A percentile compares a stretch with the other conserved stretches of the same genome.
phyloP scores from a whole-genome alignment of 1,284 basidiomycete species.

The Peniophora sp. region DNA sequence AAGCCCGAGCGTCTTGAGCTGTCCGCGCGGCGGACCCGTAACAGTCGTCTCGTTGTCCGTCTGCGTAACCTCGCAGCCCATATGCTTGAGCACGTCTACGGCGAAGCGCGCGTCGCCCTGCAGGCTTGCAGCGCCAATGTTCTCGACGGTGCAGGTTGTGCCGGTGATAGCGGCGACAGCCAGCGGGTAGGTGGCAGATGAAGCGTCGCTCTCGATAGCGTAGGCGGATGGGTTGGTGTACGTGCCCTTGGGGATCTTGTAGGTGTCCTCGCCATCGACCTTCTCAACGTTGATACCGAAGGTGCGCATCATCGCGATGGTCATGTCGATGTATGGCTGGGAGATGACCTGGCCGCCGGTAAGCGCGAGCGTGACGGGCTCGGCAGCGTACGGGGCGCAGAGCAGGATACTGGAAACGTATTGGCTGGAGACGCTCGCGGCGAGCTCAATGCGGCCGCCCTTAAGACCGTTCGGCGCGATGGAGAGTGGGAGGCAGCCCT shows the following conservation, averaged over 20 bases:
- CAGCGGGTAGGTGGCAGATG: slow-evolving; percentile 93
- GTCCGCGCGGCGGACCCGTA: slow-evolving; percentile 77
- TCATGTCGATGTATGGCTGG: slow-evolving; percentile 99
- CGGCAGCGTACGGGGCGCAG: slow-evolving; percentile 87
- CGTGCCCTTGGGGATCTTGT: slow-evolving; percentile 78
- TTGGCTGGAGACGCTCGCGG: slow-evolving; percentile 94
- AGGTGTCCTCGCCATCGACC: slow-evolving; percentile 70
- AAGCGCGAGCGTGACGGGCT: slow-evolving; percentile 83
- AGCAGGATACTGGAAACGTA: slow-evolving; percentile 97
- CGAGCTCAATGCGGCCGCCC: slow-evolving; percentile 81
- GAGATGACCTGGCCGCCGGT: slow-evolving; percentile 93
- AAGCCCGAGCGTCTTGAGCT: slow-evolving; percentile 77
- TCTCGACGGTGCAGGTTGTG: slow-evolving; percentile 86
- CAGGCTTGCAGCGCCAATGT: slow-evolving; percentile 86
- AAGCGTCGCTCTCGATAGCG: slow-evolving; percentile 93
- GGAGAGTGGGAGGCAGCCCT: slow-evolving; percentile 85
- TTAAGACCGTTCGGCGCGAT: slow-evolving; percentile 82
- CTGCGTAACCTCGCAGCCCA: slow-evolving; percentile 92
- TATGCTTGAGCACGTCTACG: slow-evolving; percentile 85
- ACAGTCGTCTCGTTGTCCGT: slow-evolving; percentile 90
- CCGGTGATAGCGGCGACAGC: slow-evolving; percentile 97
- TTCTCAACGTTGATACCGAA: slow-evolving; percentile 83
- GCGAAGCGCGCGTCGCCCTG: slow-evolving; percentile 98
- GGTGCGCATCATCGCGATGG: slow-evolving; percentile 95
- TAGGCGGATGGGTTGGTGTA: slow-evolving; percentile 81